Percentiles rank a stretch among this genome's conserved stretches.
Conservation (phyloP, 2,329 filamentous ascomycete species). For the Myriosclerotinia scirpicola region DNA sequence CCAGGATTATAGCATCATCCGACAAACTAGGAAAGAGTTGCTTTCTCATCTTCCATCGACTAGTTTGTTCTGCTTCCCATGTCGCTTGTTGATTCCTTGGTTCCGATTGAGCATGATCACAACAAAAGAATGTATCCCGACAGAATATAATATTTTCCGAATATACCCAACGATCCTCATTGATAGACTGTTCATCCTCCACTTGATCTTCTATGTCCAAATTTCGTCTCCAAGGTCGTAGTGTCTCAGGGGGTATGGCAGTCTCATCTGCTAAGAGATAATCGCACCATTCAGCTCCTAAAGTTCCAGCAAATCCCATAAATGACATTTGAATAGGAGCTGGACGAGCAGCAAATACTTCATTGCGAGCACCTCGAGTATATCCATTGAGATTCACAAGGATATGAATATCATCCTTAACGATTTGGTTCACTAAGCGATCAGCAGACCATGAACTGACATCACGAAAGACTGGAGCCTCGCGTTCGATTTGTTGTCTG, state of each 20-base stretch:
- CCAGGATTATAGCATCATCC: constrained; percentile 85
- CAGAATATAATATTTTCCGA: constrained; percentile 96
- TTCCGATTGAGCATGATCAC: constrained; percentile 87
- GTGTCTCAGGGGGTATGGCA: constrained; percentile 77
- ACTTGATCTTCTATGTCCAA: constrained; percentile 68
- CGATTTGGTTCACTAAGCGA: constrained; percentile 79
- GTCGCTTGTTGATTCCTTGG: constrained; percentile 67
- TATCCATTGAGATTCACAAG: constrained; percentile 98
- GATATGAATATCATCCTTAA: constrained; percentile 86
- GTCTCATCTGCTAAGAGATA: constrained; percentile 90
- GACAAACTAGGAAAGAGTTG: constrained; percentile 81
- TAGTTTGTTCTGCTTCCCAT: constrained; percentile 80
- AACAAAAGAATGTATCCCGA: constrained; percentile 95
- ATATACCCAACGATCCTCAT: constrained; percentile 84
- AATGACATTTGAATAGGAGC: constrained; percentile 99
- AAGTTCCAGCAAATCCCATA: constrained; percentile 96
- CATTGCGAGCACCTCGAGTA: constrained; percentile 92
- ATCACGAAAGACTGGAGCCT: constrained; percentile 88
- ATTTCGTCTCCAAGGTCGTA: constrained; percentile 78
- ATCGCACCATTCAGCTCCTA: constrained; percentile 98
- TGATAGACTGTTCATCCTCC: constrained; percentile 59
- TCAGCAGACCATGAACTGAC: constrained; percentile 85
- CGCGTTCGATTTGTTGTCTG: constrained; percentile 86
- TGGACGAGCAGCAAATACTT: constrained; percentile 92
- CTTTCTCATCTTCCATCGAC: constrained; percentile 90